Evolutionary conservation across 31 red algal species (phyloP).

Genomic region (Asparagopsis taxiformis): DNA sequence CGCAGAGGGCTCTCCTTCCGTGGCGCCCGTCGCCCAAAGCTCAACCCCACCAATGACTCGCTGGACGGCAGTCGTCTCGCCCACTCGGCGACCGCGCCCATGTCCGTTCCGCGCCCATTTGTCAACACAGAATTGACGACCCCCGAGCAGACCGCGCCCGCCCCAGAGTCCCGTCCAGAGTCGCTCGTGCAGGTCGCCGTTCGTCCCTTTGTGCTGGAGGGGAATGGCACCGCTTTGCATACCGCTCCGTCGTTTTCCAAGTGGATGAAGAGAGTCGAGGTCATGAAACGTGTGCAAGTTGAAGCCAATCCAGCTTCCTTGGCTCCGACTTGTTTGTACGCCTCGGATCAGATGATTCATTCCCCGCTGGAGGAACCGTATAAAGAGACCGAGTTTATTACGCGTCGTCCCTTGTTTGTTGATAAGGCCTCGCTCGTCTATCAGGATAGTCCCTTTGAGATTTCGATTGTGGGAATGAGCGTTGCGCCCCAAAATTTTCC

Average conservation of each 20-base stretch:
- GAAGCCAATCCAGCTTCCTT: background rate
- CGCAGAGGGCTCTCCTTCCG: background rate
- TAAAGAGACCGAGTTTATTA: background rate
- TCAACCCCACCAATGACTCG: background rate
- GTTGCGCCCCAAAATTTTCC: conserved; percentile 3
- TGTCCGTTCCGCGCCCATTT: background rate
- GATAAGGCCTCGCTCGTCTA: conserved; percentile 12
- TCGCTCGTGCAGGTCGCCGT: background rate
- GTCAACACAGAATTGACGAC: background rate
- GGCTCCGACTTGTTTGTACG: background rate
- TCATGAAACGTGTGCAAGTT: background rate
- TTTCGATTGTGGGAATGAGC: conserved; percentile 20
- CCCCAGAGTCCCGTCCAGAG: background rate
- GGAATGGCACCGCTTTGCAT: conserved; percentile 13
- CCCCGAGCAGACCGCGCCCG: background rate
- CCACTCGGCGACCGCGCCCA: background rate
- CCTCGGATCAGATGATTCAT: background rate
- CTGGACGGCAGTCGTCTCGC: background rate
- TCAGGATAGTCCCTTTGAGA: conserved; percentile 16
- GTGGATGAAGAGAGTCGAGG: background rate
- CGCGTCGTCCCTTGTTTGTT: background rate
- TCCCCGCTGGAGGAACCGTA: background rate
- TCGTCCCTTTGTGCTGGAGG: background rate
- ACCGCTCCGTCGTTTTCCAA: background rate
- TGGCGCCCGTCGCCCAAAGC: background rate